Evolutionary conservation across 495 filamentous ascomycete species (phyloP).

Genomic region (Venustampulla echinocandica): DNA sequence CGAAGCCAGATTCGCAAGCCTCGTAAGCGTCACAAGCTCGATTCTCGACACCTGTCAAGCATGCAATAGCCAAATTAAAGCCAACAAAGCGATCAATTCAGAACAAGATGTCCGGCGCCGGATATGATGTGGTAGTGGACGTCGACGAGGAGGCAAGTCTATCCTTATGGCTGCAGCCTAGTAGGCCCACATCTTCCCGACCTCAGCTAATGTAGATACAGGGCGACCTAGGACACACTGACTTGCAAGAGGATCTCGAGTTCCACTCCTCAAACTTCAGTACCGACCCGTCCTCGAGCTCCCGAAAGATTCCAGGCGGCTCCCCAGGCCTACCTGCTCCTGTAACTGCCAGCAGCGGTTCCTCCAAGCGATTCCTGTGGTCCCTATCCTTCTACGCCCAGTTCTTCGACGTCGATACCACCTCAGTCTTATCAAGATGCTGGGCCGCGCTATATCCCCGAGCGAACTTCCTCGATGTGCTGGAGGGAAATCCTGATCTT

Average conservation of each 20-base stretch:
- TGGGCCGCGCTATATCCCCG: conserved; percentile 77
- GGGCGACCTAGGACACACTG: conserved; percentile 96
- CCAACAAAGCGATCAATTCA: neutral
- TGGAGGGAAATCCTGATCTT: conserved; percentile 94
- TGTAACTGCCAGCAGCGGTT: conserved; percentile 42
- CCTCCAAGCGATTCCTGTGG: conserved; percentile 85
- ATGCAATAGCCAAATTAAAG: too few relatives aligned
- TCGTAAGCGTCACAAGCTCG: too few relatives aligned
- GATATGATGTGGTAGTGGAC: conserved; percentile 94
- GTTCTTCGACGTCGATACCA: conserved; percentile 96
- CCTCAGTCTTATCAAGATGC: conserved; percentile 74
- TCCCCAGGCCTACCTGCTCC: conserved; percentile 55
- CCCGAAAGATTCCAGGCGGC: conserved; percentile 37
- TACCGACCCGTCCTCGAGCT: conserved; percentile 45
- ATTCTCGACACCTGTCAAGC: too few relatives aligned
- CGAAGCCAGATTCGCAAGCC: too few relatives aligned
- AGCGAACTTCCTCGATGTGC: conserved; percentile 88
- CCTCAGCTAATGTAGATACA: conserved; percentile 31
- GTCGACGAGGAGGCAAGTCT: conserved; percentile 75
- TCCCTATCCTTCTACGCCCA: conserved; percentile 87
- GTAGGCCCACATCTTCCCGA: conserved; percentile 2
- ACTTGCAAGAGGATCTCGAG: conserved; percentile 96
- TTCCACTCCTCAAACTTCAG: conserved; percentile 77
- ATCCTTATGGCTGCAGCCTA: neutral
- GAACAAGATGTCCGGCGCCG: conserved; percentile 23